phyloP scores from a whole-genome alignment of 345 rosid species.

The Gossypium ekmanianum region DNA sequence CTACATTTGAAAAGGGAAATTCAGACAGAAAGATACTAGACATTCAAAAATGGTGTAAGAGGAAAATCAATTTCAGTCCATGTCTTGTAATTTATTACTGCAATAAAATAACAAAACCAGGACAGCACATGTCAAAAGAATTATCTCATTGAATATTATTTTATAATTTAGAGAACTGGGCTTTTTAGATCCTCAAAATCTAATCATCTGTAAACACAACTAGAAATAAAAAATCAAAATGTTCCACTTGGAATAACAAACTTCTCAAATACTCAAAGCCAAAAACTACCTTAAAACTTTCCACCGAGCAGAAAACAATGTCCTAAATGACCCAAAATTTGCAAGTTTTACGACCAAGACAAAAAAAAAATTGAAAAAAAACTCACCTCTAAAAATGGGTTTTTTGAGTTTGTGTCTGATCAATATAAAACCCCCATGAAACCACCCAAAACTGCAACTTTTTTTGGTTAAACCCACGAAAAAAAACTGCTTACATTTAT shows the following conservation, averaged over 20 bases:
- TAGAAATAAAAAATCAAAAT: not conserved
- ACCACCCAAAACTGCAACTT: conserved; percentile 8
- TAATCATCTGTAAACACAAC: not conserved
- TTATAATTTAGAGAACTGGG: not conserved
- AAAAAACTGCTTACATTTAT: not conserved
- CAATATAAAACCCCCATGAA: conserved; percentile 25
- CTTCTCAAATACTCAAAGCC: not conserved
- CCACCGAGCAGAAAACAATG: not conserved
- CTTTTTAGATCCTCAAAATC: not conserved
- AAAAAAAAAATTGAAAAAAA: not conserved
- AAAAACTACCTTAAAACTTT: not conserved
- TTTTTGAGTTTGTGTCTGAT: conserved; percentile 19
- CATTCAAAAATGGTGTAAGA: not conserved
- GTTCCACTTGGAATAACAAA: not conserved
- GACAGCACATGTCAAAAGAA: not conserved
- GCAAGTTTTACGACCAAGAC: not conserved
- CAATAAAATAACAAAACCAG: not conserved
- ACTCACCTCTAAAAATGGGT: not conserved
- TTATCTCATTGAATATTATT: not conserved
- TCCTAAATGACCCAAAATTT: no score
- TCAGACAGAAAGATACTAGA: no score
- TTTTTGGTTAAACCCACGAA: conserved; percentile 25
- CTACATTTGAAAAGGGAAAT: not conserved
- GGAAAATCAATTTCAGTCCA: not conserved
- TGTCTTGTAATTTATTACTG: not conserved